Evolutionary conservation across 1,284 basidiomycete genomes (phyloP).

Genomic region (Bondarzewia mesenterica): DNA sequence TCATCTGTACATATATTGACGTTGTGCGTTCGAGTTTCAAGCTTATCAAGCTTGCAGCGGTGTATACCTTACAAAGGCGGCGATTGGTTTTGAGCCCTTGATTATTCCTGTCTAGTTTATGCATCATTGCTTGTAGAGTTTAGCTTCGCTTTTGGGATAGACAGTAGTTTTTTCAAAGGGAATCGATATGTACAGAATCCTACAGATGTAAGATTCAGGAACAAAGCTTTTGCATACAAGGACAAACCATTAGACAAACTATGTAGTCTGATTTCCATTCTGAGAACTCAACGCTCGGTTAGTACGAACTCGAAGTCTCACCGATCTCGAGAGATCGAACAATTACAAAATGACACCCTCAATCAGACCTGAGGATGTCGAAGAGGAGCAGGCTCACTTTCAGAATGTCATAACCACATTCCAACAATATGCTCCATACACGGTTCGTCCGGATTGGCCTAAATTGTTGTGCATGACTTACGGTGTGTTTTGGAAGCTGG

Average conservation of each 20-base stretch:
- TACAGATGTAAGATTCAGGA: neutral
- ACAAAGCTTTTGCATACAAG: neutral
- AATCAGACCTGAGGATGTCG: slow-evolving; percentile 19
- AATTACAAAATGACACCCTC: neutral
- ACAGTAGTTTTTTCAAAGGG: too few species aligned
- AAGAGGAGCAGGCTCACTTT: slow-evolving; percentile 55
- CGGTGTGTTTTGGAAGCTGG: slow-evolving; percentile 34
- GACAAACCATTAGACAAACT: too few species aligned
- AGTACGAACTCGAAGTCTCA: neutral
- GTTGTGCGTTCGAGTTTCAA: too few species aligned
- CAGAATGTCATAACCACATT: slow-evolving; percentile 62
- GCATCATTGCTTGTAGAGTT: too few species aligned
- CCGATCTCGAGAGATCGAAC: neutral
- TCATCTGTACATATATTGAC: too few species aligned
- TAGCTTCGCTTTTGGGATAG: too few species aligned
- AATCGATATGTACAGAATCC: too few species aligned
- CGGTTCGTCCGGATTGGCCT: slow-evolving; percentile 31
- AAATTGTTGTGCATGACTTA: neutral
- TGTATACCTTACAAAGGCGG: too few species aligned
- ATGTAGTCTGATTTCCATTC: too few species aligned
- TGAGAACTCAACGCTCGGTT: neutral
- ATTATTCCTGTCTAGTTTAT: too few species aligned
- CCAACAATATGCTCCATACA: slow-evolving; percentile 53
- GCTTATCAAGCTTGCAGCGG: too few species aligned
- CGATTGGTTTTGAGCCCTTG: too few species aligned